These are phyloP conservation scores for Aspergillus sclerotioniger DNA, from an alignment of 495 filamentous ascomycete species.

Conservation along the genomic window DNA sequence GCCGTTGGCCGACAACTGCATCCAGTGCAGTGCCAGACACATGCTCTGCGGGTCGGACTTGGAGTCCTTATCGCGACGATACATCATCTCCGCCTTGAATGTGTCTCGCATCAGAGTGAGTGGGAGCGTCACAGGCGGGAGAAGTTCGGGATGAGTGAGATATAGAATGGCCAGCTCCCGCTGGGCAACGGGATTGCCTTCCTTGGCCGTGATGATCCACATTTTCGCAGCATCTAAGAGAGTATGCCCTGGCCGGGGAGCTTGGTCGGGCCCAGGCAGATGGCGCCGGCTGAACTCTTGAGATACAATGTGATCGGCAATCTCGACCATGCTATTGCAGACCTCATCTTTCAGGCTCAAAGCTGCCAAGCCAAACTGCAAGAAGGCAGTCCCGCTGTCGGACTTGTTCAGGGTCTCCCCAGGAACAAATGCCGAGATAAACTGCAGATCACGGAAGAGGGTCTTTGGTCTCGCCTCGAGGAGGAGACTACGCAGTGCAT, in stretches of 20 bases:
- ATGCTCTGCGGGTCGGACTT: conserved; percentile 82
- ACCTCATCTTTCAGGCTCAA: conserved; percentile 87
- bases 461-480: conserved; percentile 79
- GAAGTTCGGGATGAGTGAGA: conserved; percentile 84
- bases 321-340: conserved; percentile 85
- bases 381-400: conserved; percentile 86
- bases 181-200: conserved; percentile 89
- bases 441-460: conserved; percentile 92
- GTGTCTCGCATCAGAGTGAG: conserved; percentile 83
- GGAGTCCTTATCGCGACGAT: conserved; percentile 51
- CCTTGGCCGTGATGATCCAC: conserved; percentile 93
- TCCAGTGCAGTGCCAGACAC: conserved; percentile 98
- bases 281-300: conserved; percentile 43
- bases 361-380: conserved; percentile 88
- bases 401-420: conserved; percentile 77
- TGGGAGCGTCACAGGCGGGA: conserved; percentile 80
- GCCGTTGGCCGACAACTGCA: conserved; percentile 84
- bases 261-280: conserved; percentile 38
- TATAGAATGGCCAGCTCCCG: conserved; percentile 94
- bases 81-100: conserved; percentile 87
- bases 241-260: conserved; percentile 38
- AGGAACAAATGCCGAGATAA: conserved; percentile 90
- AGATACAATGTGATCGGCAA: conserved; percentile 49
- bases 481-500: conserved; percentile 77
- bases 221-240: conserved; percentile 87